Evolutionary conservation across 345 rosid genomes (phyloP).

Genomic region (Hevea brasiliensis): DNA sequence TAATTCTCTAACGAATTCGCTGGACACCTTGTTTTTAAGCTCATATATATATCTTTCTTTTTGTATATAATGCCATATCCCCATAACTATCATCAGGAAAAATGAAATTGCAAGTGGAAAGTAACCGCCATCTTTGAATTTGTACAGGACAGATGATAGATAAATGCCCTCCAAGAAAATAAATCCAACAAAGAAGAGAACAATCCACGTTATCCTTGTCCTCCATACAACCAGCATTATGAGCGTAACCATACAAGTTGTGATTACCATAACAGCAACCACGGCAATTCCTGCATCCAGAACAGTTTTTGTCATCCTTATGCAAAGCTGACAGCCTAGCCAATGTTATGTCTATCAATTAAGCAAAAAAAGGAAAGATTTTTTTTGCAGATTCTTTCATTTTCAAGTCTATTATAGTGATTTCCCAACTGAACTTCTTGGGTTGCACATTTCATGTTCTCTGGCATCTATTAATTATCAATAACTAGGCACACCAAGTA

Average conservation of each 20-base stretch:
- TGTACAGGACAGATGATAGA: constrained; percentile 54
- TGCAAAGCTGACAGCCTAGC: background rate
- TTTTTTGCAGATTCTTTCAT: no score
- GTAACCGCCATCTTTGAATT: constrained; percentile 62
- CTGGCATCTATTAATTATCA: no score
- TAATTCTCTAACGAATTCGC: constrained; percentile 40
- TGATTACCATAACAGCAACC: constrained; percentile 62
- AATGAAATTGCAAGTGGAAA: constrained; percentile 49
- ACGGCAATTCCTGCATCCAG: constrained; percentile 54
- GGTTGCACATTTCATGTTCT: no score
- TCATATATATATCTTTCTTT: constrained; percentile 48
- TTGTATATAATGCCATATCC: constrained; percentile 66
- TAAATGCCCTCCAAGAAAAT: constrained; percentile 42
- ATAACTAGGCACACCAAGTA: no score
- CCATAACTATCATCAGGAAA: constrained; percentile 51
- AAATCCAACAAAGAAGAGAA: constrained; percentile 42
- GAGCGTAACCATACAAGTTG: constrained; percentile 53
- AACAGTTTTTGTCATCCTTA: background rate
- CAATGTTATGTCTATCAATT: no score
- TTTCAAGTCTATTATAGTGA: no score
- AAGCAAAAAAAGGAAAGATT: no score
- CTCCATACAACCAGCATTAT: constrained; percentile 78
- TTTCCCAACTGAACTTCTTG: no score
- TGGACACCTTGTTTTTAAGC: constrained; percentile 57
- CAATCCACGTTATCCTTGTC: constrained; percentile 41